phyloP scores from a whole-genome alignment of 257 asterid species.

The Cinchona pubescens region DNA sequence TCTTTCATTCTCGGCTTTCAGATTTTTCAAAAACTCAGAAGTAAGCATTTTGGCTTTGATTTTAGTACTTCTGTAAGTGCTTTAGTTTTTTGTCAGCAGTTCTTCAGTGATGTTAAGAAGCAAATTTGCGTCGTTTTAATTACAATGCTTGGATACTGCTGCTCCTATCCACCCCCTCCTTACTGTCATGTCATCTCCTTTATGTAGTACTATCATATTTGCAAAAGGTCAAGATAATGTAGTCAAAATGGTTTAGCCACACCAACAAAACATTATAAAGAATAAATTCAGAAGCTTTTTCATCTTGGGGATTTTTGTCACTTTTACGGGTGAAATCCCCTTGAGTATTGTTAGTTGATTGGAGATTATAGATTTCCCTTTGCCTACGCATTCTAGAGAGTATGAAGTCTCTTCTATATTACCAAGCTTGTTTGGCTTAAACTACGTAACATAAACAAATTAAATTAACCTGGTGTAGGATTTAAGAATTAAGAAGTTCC shows the following conservation, averaged over 20 bases:
- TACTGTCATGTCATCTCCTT: too few species aligned
- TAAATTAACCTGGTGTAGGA: neutral
- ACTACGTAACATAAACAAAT: neutral
- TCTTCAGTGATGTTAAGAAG: neutral
- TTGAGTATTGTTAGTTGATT: neutral
- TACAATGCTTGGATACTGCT: neutral
- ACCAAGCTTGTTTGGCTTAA: neutral
- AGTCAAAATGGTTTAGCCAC: neutral
- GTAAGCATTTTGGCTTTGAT: conserved; percentile 30
- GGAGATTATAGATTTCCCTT: neutral
- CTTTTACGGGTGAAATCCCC: neutral
- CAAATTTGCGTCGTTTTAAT: neutral
- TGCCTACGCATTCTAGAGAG: neutral
- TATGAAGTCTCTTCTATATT: neutral
- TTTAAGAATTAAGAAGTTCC: neutral
- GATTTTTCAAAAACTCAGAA: conserved; percentile 65
- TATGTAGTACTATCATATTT: neutral
- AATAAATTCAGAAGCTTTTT: neutral
- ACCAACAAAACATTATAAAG: too few species aligned
- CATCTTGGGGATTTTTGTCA: neutral
- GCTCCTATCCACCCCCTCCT: neutral
- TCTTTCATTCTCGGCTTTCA: conserved; percentile 56
- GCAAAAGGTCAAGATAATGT: neutral
- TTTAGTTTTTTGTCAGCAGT: conserved; percentile 6
- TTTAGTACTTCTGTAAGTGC: neutral